These are phyloP conservation scores for Melaleuca alternifolia DNA, from an alignment of 345 rosid species.

Conservation along the genomic window DNA sequence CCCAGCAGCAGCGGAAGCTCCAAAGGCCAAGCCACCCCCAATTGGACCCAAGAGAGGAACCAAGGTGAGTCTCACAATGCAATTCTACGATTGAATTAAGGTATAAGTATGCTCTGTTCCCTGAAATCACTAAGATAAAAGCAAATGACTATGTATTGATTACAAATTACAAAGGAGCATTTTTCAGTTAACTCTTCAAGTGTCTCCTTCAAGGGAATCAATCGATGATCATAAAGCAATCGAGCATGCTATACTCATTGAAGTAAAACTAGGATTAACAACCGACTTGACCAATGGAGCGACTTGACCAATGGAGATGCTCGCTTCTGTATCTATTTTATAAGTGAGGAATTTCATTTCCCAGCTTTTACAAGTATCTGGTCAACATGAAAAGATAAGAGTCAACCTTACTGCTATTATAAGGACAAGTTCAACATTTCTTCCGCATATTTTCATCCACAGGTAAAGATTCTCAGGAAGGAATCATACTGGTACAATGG, in stretches of 20 bases:
- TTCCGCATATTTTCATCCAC: neutral
- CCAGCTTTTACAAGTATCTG: neutral
- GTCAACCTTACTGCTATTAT: neutral
- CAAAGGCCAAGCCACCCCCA: slow-evolving; percentile 63
- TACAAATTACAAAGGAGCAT: neutral
- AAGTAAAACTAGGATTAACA: neutral
- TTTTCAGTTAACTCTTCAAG: neutral
- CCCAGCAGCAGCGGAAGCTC: slow-evolving; percentile 24
- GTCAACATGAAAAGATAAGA: neutral
- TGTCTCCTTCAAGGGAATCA: neutral
- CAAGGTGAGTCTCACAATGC: slow-evolving; percentile 31
- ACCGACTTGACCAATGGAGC: neutral
- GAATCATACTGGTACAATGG: slow-evolving; percentile 93
- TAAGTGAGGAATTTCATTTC: neutral
- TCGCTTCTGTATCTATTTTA: neutral
- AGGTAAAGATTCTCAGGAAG: slow-evolving; percentile 84
- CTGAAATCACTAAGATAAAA: neutral
- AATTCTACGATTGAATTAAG: neutral
- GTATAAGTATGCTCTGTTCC: neutral
- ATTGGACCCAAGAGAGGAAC: slow-evolving; percentile 92
- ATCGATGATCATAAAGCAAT: neutral
- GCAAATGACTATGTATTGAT: neutral
- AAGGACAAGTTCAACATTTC: neutral
- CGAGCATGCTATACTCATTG: neutral
- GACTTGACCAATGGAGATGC: neutral